Evolutionary conservation across 2,329 filamentous ascomycete species (phyloP), one percentile per base, ranked within the genome.

Genomic region (Calonectria henricotiae): DNA sequence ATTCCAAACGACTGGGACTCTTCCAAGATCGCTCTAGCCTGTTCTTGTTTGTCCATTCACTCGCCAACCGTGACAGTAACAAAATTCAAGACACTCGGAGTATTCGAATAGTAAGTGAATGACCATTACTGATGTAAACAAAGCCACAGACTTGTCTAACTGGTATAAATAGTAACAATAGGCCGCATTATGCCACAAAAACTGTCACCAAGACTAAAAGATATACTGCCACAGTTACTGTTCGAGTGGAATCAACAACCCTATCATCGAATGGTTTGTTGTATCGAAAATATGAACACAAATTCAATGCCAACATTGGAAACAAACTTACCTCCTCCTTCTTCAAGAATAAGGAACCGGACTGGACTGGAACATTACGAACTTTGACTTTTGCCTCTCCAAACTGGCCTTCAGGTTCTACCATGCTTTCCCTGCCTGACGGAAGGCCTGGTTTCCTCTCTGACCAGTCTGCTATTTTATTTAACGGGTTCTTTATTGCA

Each of bases 401-500:
- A 6, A n/a, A 27, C 5, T 65, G 62, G 62, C 49, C 62, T 20
- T 55, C 39, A 8, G 62, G 62, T 11, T 41, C 35, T 25, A 30
- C 47, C 1, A 25, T 32, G 27, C 39, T 65, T 20, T 44, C 47
- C 5, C 62, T 65, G 2, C 35, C 37, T 11, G 49, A 65, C 12
- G 39, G 62, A 58, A 25, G 12, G 4, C 2, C 17, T 17, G 4
- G 23, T 6, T 65, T 65, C 43, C n/a, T 15, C 4, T 35, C 62
- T 4, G 7, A 30, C 13, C 35, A 55, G 6, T 55, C 62, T 12
- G 62, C 39, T 5, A 25, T 65, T 11, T 23, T 65, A 17, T 55
- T 69, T n/a, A 60, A 66, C 23, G 62, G 62, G 1, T 65, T 65
- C 27, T 65, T 65, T n/a, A 32, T 65, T 9, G 49, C 62, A 17